Percentiles rank a stretch among this genome's conserved stretches.
Conservation (phyloP, 2,329 filamentous ascomycete species). For the Alternaria viburni region DNA sequence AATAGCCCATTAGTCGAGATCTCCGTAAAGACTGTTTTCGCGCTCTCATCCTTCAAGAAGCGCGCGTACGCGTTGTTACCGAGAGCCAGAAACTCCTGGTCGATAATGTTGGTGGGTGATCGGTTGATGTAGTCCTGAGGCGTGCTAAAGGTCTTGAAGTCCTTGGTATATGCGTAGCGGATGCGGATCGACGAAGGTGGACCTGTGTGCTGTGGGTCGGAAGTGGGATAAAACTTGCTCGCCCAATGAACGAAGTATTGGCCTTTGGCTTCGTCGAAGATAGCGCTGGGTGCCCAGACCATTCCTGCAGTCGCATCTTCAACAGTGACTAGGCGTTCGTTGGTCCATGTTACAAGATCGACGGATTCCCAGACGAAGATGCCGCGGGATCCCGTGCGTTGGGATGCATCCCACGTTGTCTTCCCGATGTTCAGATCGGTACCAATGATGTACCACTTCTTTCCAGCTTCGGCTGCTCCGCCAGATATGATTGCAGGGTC, state of each 20-base stretch:
- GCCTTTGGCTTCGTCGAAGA: constrained; percentile 57
- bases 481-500: constrained; percentile 60
- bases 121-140: constrained; percentile 60
- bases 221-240: constrained; percentile 53
- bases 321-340: constrained; percentile 58
- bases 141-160: constrained; percentile 61
- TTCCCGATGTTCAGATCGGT: constrained; percentile 61
- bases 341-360: constrained; percentile 58
- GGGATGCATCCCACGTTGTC: constrained; percentile 61
- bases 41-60: constrained; percentile 63
- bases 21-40: constrained; percentile 60
- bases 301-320: constrained; percentile 63
- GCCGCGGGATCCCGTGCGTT: constrained; percentile 58
- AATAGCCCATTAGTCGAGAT: constrained; percentile 57
- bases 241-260: constrained; percentile 60
- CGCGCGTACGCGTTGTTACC: constrained; percentile 55
- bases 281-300: constrained; percentile 65
- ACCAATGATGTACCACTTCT: constrained; percentile 63
- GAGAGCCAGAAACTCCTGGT: constrained; percentile 62
- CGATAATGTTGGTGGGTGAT: constrained; percentile 58
- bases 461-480: constrained; percentile 54
- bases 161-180: constrained; percentile 62
- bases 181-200: constrained; percentile 52
- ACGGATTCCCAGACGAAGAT: constrained; percentile 64
- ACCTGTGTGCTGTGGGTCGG: constrained; percentile 59